A percentile compares a stretch with the other conserved stretches of the same genome.
Evolutionary conservation across 1,139 yeast species (phyloP).

Genomic region (Oligophagozyma castellii): DNA sequence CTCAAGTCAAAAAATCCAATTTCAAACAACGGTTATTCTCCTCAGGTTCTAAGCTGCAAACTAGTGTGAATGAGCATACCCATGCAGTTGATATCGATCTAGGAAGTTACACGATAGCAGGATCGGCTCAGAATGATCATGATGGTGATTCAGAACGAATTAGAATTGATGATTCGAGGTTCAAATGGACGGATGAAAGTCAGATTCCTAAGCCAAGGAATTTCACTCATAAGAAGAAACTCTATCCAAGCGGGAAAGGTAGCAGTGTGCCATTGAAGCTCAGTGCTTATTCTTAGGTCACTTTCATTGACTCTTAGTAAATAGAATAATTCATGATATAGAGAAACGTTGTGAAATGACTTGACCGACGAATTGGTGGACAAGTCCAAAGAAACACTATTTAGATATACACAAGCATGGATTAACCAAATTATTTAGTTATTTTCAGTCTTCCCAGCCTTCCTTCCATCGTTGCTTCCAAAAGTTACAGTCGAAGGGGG

Average conservation of each 20-base stretch:
- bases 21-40: conserved; percentile 23
- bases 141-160: conserved; percentile 30
- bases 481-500: conserved; percentile 67
- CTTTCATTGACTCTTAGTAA: not conserved
- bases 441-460: conserved; percentile 41
- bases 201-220: conserved; percentile 77
- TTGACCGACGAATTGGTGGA: too few relatives aligned
- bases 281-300: conserved; percentile 21
- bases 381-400: too few relatives aligned
- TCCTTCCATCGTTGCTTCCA: conserved; percentile 93
- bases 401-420: too few relatives aligned
- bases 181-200: conserved; percentile 51
- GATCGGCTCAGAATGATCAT: conserved; percentile 26
- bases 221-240: conserved; percentile 53
- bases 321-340: too few relatives aligned
- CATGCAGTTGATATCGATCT: conserved; percentile 27
- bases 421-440: not conserved
- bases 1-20: conserved; percentile 10
- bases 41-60: conserved; percentile 11
- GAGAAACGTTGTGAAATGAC: too few relatives aligned
- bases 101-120: conserved; percentile 21
- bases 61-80: conserved; percentile 11
- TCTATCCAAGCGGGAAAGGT: conserved; percentile 94
- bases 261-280: conserved; percentile 81
- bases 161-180: conserved; percentile 60